Evolutionary conservation across 306 rosid genomes (phyloP).

Genomic region (Prinsepia uniflora): DNA sequence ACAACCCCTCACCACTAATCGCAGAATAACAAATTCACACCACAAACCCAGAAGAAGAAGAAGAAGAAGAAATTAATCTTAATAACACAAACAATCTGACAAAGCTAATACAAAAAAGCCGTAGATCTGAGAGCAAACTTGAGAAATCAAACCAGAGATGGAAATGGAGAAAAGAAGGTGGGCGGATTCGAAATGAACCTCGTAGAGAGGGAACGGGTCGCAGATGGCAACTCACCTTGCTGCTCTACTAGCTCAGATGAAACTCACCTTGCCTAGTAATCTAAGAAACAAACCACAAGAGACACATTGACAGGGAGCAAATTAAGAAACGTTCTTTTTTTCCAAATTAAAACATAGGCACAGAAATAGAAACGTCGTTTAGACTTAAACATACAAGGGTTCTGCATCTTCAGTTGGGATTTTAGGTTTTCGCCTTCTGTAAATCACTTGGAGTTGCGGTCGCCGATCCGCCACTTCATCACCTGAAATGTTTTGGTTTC

Average conservation of each 20-base stretch:
- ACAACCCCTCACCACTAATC: neutral
- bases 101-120: neutral
- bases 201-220: slow-evolving; percentile 78
- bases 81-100: neutral
- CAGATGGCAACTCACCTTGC: slow-evolving; percentile 58
- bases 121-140: too few relatives aligned
- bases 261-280: too few relatives aligned
- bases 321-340: neutral
- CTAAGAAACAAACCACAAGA: too few relatives aligned
- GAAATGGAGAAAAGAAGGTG: neutral
- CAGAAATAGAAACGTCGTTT: neutral
- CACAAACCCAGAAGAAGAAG: neutral
- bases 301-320: too few relatives aligned
- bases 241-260: too few relatives aligned
- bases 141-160: too few relatives aligned
- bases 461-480: slow-evolving; percentile 19
- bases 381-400: slow-evolving; percentile 30
- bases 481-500: slow-evolving; percentile 18
- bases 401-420: slow-evolving; percentile 16
- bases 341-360: neutral
- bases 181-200: slow-evolving; percentile 41
- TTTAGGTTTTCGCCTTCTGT: slow-evolving; percentile 53
- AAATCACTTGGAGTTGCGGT: slow-evolving; percentile 41
- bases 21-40: neutral
- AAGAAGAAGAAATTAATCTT: neutral